phyloP scores from a whole-genome alignment of 768 basidiomycete species.

The Suillus spraguei region DNA sequence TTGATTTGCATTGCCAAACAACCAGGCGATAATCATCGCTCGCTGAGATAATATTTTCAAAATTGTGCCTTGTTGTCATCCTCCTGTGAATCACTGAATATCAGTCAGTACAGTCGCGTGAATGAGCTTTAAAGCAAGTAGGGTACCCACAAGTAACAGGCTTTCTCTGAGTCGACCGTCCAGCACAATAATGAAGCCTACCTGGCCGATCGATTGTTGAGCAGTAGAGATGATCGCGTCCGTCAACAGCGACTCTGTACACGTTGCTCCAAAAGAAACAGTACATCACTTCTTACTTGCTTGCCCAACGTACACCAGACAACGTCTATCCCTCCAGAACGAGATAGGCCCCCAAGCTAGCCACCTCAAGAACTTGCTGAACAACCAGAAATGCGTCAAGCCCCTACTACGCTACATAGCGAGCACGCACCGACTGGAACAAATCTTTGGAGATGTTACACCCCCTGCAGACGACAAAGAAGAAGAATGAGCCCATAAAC shows the following conservation, averaged over 20 bases:
- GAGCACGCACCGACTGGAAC: no score
- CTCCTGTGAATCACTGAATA: background rate
- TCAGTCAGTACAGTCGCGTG: background rate
- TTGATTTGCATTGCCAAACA: background rate
- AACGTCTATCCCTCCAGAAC: no score
- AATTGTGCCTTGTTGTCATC: conserved; percentile 6
- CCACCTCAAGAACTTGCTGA: no score
- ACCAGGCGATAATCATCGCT: background rate
- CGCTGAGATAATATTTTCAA: background rate
- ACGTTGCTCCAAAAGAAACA: no score
- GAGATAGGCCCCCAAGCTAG: no score
- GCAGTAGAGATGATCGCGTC: conserved; percentile 13
- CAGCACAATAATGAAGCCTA: background rate
- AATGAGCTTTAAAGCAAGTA: background rate
- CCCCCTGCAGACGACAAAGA: no score
- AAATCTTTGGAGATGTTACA: no score
- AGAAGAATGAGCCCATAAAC: no score
- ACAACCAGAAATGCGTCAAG: no score
- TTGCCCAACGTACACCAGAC: no score
- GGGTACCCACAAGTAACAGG: conserved; percentile 14
- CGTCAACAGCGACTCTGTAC: conserved; percentile 19
- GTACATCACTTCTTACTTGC: no score
- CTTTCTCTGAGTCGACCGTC: conserved; percentile 4
- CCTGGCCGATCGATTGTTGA: conserved; percentile 6
- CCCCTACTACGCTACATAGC: no score